These are phyloP conservation scores for Xerocomellus chrysenteron DNA, from an alignment of 768 basidiomycete genomes.

Conservation along the genomic window DNA sequence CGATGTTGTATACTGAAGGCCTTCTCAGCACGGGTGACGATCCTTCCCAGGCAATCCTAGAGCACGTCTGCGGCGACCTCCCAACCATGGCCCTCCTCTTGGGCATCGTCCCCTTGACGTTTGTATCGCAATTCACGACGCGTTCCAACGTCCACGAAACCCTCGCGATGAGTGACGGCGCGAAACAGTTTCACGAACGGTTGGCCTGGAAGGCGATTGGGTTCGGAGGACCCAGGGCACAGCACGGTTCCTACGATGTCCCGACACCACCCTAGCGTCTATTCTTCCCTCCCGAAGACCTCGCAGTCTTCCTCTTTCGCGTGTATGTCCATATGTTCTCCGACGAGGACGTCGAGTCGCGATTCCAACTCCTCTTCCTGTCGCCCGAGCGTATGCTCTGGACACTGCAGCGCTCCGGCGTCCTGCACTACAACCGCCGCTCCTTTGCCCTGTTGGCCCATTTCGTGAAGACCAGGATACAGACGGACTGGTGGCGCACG, in stretches of 20 bases:
- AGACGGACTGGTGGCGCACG: conserved; percentile 41
- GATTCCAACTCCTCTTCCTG: not conserved
- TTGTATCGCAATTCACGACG: conserved; percentile 25
- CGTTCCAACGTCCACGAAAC: conserved; percentile 25
- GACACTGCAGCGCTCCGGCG: conserved; percentile 1
- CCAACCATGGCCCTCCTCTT: conserved; percentile 25
- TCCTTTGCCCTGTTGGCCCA: conserved; percentile 47
- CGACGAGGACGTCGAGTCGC: conserved; percentile 17
- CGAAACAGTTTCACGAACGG: conserved; percentile 24
- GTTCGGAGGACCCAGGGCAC: not conserved
- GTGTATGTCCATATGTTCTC: conserved; percentile 29
- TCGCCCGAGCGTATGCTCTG: not conserved
- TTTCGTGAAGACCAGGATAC: conserved; percentile 37
- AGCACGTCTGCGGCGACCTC: conserved; percentile 26
- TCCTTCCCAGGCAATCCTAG: conserved; percentile 13
- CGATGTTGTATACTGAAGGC: conserved; percentile 30
- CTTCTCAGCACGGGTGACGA: conserved; percentile 16
- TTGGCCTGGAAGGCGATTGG: conserved; percentile 23
- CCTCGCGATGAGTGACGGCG: not conserved
- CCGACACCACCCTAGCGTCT: not conserved
- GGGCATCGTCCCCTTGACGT: conserved; percentile 23
- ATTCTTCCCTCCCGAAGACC: conserved; percentile 16
- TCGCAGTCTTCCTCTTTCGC: conserved; percentile 20
- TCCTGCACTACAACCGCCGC: conserved; percentile 47
- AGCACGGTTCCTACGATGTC: too few relatives aligned